Percentiles rank a stretch among this genome's conserved stretches.
phyloP scores from a whole-genome alignment of 306 rosid genomes.

The Lathyrus sativus region DNA sequence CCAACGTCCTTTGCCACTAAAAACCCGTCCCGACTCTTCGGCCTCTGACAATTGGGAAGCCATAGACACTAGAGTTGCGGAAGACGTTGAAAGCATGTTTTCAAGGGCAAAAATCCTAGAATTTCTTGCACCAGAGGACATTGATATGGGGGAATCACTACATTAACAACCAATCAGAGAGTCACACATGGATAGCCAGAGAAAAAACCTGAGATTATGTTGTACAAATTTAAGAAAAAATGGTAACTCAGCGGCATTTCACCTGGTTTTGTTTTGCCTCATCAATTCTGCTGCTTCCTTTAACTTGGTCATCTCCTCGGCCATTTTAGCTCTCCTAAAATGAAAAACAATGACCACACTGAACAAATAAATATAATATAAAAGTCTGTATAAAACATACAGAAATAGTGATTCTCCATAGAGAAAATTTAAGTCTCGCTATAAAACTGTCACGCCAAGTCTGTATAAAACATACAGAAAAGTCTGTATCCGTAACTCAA shows the following conservation, averaged over 20 bases:
- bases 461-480: too few relatives aligned
- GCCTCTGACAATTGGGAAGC: slow-evolving; percentile 97
- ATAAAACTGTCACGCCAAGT: neutral
- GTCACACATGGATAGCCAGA: slow-evolving; percentile 28
- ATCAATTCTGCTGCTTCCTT: slow-evolving; percentile 44
- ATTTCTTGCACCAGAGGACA: slow-evolving; percentile 92
- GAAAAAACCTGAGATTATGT: slow-evolving; percentile 13
- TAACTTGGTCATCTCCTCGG: slow-evolving; percentile 45
- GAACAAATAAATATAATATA: slow-evolving; percentile 15
- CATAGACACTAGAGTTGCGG: slow-evolving; percentile 84
- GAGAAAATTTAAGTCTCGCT: slow-evolving; percentile 8
- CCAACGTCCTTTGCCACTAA: slow-evolving; percentile 93
- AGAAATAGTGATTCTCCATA: slow-evolving; percentile 7
- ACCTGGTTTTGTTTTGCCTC: slow-evolving; percentile 43
- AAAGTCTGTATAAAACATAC: neutral
- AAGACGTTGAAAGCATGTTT: slow-evolving; percentile 88
- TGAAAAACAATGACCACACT: slow-evolving; percentile 19
- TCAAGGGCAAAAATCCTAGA: slow-evolving; percentile 87
- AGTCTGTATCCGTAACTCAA: neutral
- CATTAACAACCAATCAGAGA: slow-evolving; percentile 35
- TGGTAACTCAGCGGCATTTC: slow-evolving; percentile 19
- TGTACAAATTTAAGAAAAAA: slow-evolving; percentile 1
- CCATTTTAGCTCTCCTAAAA: slow-evolving; percentile 50
- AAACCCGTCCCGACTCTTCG: slow-evolving; percentile 83
- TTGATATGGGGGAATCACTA: slow-evolving; percentile 56